Evolutionary conservation across 208 protist species (phyloP), one percentile per base, ranked within the genome.

Genomic region (Angomonas deanei): DNA sequence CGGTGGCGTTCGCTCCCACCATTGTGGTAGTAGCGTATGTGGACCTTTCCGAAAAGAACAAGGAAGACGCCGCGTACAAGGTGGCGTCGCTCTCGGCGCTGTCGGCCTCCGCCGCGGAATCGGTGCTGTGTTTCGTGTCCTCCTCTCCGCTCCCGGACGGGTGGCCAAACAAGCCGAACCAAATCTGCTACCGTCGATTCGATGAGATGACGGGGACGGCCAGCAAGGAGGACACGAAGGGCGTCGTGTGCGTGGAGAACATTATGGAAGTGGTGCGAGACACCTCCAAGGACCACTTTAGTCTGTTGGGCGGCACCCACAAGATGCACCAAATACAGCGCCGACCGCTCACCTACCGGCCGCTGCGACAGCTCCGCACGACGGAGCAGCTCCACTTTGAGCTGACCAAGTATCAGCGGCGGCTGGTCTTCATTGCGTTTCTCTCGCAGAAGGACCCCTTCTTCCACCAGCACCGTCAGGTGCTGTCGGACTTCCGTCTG

Each of bases 341-440:
- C 31, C 2, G 10, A 13, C 27, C 6, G 21, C 4, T 57, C 27
- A 23, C 28, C n/a, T 32, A 1, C 42, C 48, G 33, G 21, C 47
- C 58, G 2, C 28, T 52, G 64, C 42, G 49, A 31, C 27, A 61
- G 48, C 54, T 69, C 31, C 39, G 24, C 2, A 56, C 42, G 19
- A 21, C 28, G 26, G 32, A 57, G 39, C 64, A 85, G 49, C 47
- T 79, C 5, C 52, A 72, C 26, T 65, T 66, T 47, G 79, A 74
- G 57, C 54, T 85, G 3, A 32, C 30, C 5, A 15, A 46, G 4
- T 47, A 61, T 26, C 62, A 85, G 49, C 47, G 63, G 26, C 48
- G 69, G 1, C 53, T 86, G 11, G 68, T 69, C 10, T 33, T 82
- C 30, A 0, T 86, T 26, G 81, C 82, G 31, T 76, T 86, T 24